These are phyloP conservation scores for Fistulinella prunicolor DNA, from an alignment of 768 basidiomycete species.

Conservation along the genomic window DNA sequence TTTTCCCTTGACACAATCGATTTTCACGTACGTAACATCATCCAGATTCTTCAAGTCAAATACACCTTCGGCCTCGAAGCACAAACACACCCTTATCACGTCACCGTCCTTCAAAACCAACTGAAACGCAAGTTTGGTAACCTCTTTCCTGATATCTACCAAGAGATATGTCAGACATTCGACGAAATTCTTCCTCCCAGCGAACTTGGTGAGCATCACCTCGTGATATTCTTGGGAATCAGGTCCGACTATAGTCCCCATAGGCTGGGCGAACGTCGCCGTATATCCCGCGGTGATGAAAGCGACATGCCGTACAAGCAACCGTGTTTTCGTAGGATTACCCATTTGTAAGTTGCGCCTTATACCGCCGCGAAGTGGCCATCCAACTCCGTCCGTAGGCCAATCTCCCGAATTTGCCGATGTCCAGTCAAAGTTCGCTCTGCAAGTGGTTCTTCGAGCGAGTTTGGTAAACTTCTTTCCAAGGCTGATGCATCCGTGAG, in stretches of 20 bases:
- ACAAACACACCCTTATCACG: constrained; percentile 35
- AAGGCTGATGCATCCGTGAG: constrained; percentile 33
- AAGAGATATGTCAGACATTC: constrained; percentile 34
- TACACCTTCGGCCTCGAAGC: constrained; percentile 37
- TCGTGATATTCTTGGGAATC: constrained; percentile 8
- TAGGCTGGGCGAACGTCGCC: constrained; percentile 32
- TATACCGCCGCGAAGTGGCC: not conserved
- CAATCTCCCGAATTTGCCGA: constrained; percentile 36
- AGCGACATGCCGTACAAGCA: constrained; percentile 37
- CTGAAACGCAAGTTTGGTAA: constrained; percentile 34
- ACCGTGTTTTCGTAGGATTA: constrained; percentile 40
- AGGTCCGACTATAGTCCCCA: constrained; percentile 1
- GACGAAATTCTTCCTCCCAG: constrained; percentile 26
- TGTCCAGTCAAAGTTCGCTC: constrained; percentile 34
- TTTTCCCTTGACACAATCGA: constrained; percentile 1
- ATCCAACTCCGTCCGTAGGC: constrained; percentile 25
- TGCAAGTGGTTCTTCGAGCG: constrained; percentile 32
- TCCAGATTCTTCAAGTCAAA: constrained; percentile 36
- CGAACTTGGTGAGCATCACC: constrained; percentile 17
- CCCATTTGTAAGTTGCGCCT: constrained; percentile 33
- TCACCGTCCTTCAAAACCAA: constrained; percentile 29
- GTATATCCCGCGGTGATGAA: constrained; percentile 28
- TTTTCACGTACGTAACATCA: constrained; percentile 17
- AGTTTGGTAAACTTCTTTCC: constrained; percentile 36
- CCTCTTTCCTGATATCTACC: constrained; percentile 33